Conservation (phyloP, 805 yeast genomes). For the Candida endomychidarum region DNA sequence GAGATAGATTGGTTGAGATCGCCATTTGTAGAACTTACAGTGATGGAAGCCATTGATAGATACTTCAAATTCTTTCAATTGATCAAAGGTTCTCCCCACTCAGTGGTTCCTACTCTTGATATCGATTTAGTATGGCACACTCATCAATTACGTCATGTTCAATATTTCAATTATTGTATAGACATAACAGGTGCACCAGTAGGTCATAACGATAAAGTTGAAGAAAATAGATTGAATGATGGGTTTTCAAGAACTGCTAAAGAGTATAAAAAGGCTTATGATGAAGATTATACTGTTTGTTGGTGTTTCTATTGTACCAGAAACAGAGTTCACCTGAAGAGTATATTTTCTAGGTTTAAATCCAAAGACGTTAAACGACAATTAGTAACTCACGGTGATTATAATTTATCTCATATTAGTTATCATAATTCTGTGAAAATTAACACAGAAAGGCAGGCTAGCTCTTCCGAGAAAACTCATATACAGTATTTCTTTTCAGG, state of each 20-base stretch:
- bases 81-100: conserved; percentile 4
- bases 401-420: neutral
- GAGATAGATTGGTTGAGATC: conserved; percentile 5
- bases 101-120: conserved; percentile 9
- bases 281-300: conserved; percentile 5
- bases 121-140: conserved; percentile 12
- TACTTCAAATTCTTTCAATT: conserved; percentile 20
- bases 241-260: conserved; percentile 18
- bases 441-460: neutral
- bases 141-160: conserved; percentile 4
- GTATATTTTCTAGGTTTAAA: neutral
- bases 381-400: neutral
- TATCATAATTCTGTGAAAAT: conserved; percentile 1
- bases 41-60: conserved; percentile 19
- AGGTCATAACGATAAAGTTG: conserved; percentile 27
- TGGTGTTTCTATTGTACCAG: conserved; percentile 4
- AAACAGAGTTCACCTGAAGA: conserved; percentile 1
- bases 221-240: conserved; percentile 18
- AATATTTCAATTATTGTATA: conserved; percentile 3
- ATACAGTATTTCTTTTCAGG: neutral
- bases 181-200: conserved; percentile 4
- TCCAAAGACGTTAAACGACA: neutral
- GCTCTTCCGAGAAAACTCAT: neutral
- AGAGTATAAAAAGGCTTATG: neutral
- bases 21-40: conserved; percentile 14